Percentiles rank a stretch among this genome's conserved stretches.
Evolutionary conservation across 345 rosid species (phyloP).

Genomic region (Draba incana): DNA sequence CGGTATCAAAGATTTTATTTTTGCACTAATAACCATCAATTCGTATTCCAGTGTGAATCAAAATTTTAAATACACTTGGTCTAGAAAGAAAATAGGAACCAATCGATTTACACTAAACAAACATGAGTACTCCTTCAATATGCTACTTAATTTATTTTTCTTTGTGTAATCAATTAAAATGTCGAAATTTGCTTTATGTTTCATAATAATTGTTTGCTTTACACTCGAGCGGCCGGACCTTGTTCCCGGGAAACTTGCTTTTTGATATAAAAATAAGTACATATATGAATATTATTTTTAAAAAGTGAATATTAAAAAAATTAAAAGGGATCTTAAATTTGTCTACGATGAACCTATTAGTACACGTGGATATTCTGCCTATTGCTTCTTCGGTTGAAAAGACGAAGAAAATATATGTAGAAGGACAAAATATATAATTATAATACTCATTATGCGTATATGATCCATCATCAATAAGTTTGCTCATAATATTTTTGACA

Average conservation of each 20-base stretch:
- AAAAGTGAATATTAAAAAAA: not conserved
- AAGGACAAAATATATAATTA: not conserved
- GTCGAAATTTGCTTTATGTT: constrained; percentile 34
- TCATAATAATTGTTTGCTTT: constrained; percentile 41
- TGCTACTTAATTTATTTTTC: not conserved
- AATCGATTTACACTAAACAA: constrained; percentile 14
- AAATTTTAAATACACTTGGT: constrained; percentile 1
- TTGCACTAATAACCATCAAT: constrained; percentile 13
- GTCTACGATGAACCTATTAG: constrained; percentile 30
- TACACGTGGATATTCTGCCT: constrained; percentile 38
- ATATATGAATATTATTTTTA: constrained; percentile 26
- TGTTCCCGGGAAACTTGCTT: constrained; percentile 42
- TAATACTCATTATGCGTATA: not conserved
- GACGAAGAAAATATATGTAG: not conserved
- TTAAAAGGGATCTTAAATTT: constrained; percentile 12
- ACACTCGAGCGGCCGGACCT: constrained; percentile 46
- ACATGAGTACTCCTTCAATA: constrained; percentile 16
- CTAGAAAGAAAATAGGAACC: not conserved
- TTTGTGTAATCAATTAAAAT: constrained; percentile 18
- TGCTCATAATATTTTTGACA: not conserved
- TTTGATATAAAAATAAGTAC: constrained; percentile 22
- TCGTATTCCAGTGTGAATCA: not conserved
- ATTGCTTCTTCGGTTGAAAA: constrained; percentile 15
- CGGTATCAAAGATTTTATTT: not conserved
- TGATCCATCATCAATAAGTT: too few relatives aligned